Evolutionary conservation across 139 green algal genomes (phyloP).

Genomic region (Closterium sp.): DNA sequence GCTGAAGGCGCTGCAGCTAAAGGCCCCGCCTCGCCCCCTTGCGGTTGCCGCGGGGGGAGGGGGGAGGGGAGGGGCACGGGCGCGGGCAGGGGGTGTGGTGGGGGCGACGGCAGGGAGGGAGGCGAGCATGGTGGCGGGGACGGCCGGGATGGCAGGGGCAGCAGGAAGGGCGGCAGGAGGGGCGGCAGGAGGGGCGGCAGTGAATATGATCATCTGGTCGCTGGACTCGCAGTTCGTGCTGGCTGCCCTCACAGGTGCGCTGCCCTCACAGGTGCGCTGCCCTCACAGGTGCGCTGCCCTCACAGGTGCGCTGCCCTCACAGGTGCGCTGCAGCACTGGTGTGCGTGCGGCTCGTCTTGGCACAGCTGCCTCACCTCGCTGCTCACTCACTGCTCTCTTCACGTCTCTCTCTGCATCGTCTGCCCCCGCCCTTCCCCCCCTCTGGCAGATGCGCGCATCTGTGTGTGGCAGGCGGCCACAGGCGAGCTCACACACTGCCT

Average conservation of each 20-base stretch:
- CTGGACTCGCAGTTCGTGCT: slow-evolving; percentile 43
- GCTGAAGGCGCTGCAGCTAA: not conserved
- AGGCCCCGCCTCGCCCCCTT: not conserved
- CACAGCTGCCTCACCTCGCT: not conserved
- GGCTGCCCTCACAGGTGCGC: slow-evolving; percentile 40
- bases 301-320: slow-evolving; percentile 42
- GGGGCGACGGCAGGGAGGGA: too few species aligned
- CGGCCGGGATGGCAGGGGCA: too few species aligned
- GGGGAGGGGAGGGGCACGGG: not conserved
- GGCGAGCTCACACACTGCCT: slow-evolving; percentile 42
- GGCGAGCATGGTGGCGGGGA: too few species aligned
- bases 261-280: too few species aligned
- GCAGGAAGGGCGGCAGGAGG: too few species aligned
- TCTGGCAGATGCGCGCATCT: slow-evolving; percentile 43
- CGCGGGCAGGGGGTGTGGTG: not conserved
- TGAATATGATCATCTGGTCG: slow-evolving; percentile 48
- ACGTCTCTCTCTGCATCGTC: not conserved
- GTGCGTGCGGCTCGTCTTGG: not conserved
- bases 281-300: slow-evolving; percentile 44
- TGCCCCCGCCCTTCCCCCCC: not conserved
- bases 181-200: not conserved
- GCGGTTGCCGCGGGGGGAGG: not conserved
- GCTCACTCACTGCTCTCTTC: too few species aligned
- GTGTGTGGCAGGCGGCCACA: slow-evolving; percentile 39
- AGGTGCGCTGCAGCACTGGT: not conserved